Percentiles rank a stretch among this genome's conserved stretches.
phyloP scores from a whole-genome alignment of 495 filamentous ascomycete species.

The Trichoderma virens region DNA sequence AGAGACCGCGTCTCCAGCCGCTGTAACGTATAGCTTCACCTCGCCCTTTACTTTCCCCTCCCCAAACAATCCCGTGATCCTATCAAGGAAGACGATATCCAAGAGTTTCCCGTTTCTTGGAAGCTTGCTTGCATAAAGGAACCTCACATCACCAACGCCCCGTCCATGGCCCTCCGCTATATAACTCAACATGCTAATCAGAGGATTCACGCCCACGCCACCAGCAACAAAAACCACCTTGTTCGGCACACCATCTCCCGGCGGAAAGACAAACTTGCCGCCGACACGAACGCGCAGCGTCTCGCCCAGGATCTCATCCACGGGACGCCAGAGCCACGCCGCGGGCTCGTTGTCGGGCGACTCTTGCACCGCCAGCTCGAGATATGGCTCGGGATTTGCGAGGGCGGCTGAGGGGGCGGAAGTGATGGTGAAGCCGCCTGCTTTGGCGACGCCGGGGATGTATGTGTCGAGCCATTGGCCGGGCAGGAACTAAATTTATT shows the following conservation, averaged over 20 bases:
- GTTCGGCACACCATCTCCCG: slow-evolving; percentile 30
- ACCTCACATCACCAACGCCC: slow-evolving; percentile 24
- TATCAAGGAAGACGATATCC: slow-evolving; percentile 37
- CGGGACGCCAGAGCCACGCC: slow-evolving; percentile 63
- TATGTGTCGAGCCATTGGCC: slow-evolving; percentile 92
- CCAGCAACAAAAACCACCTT: slow-evolving; percentile 70
- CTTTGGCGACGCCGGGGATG: slow-evolving; percentile 54
- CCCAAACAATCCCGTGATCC: slow-evolving; percentile 29
- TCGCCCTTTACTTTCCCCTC: slow-evolving; percentile 19
- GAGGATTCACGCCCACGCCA: slow-evolving; percentile 75
- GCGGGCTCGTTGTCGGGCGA: slow-evolving; percentile 61
- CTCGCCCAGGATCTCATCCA: slow-evolving; percentile 45
- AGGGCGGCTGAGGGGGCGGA: slow-evolving; percentile 50
- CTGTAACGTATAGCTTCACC: slow-evolving; percentile 30
- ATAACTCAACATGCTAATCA: slow-evolving; percentile 38
- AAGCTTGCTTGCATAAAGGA: slow-evolving; percentile 36
- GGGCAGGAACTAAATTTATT: slow-evolving; percentile 53
- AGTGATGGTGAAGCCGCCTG: slow-evolving; percentile 85
- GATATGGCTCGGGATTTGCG: slow-evolving; percentile 30
- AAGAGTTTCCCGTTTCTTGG: slow-evolving; percentile 14
- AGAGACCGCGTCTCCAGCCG: not conserved
- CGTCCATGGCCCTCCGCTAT: slow-evolving; percentile 22
- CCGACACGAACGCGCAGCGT: slow-evolving; percentile 63
- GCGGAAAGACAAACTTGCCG: slow-evolving; percentile 74
- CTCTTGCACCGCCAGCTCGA: slow-evolving; percentile 70